Conservation (phyloP, 805 yeast species). For the Saturnispora galanensis region DNA sequence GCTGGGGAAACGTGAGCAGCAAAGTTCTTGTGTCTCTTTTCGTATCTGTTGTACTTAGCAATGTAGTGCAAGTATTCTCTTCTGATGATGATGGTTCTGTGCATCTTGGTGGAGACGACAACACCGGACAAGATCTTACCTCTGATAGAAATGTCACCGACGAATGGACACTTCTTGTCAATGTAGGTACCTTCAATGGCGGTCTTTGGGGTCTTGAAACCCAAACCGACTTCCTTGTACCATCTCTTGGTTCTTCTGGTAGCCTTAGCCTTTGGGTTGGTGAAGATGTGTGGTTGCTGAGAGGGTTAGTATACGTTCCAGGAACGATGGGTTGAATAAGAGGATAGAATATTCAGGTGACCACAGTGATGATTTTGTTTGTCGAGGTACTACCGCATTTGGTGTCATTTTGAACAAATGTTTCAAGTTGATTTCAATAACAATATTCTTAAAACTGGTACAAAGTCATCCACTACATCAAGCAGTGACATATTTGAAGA, state of each 20-base stretch:
- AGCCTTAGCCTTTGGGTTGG: slow-evolving; percentile 99
- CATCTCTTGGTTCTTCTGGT: slow-evolving; percentile 99
- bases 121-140: slow-evolving; percentile 99
- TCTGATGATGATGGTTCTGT: slow-evolving; percentile 99
- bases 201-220: slow-evolving; percentile 99
- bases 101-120: slow-evolving; percentile 99
- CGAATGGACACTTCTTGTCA: slow-evolving; percentile 99
- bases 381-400: no score
- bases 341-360: no score
- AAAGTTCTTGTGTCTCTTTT: slow-evolving; percentile 99
- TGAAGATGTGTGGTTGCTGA: slow-evolving; percentile 99
- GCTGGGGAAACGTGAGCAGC: slow-evolving; percentile 99
- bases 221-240: slow-evolving; percentile 99
- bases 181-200: slow-evolving; percentile 98
- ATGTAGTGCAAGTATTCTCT: slow-evolving; percentile 99
- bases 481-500: no score
- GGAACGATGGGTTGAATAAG: no score
- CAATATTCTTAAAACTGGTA: no score
- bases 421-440: no score
- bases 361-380: no score
- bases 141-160: slow-evolving; percentile 94
- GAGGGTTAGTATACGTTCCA: background rate
- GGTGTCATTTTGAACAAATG: no score
- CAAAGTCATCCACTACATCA: no score
- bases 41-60: slow-evolving; percentile 99